These are phyloP conservation scores for Cercospora canescens DNA, from an alignment of 2,329 filamentous ascomycete species.

Conservation along the genomic window DNA sequence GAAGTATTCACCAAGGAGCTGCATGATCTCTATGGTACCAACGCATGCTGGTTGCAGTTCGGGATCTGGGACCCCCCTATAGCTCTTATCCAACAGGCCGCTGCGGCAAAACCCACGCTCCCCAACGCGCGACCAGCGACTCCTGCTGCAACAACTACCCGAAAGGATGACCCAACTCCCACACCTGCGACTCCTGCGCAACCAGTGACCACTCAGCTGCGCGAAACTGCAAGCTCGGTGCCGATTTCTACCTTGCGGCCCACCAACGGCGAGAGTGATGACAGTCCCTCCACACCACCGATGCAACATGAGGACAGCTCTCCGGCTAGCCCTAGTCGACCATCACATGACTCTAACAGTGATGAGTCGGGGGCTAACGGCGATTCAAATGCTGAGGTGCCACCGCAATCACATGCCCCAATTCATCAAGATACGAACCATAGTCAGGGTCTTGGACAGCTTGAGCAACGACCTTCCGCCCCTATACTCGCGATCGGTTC, in stretches of 20 bases:
- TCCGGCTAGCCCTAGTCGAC: neutral
- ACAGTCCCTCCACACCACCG: neutral
- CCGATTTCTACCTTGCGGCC: neutral
- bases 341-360: neutral
- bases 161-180: neutral
- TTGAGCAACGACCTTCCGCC: neutral
- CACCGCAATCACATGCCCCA: neutral
- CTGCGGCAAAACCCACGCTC: conserved; percentile 6
- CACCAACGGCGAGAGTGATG: neutral
- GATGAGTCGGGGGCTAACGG: neutral
- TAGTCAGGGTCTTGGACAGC: neutral
- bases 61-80: conserved; percentile 24
- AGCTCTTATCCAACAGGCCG: conserved; percentile 14
- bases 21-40: neutral
- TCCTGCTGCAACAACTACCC: neutral
- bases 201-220: neutral
- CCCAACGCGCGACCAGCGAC: conserved; percentile 61
- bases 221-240: neutral
- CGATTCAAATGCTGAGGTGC: neutral
- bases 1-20: conserved; percentile 6
- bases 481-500: neutral
- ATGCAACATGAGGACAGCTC: neutral
- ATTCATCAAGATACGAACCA: neutral
- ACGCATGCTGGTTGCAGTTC: neutral
- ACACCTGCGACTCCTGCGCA: neutral